Evolutionary conservation across 768 basidiomycete species (phyloP), one percentile per base, ranked within the genome.

Genomic region (Boletus rubroflammeus): DNA sequence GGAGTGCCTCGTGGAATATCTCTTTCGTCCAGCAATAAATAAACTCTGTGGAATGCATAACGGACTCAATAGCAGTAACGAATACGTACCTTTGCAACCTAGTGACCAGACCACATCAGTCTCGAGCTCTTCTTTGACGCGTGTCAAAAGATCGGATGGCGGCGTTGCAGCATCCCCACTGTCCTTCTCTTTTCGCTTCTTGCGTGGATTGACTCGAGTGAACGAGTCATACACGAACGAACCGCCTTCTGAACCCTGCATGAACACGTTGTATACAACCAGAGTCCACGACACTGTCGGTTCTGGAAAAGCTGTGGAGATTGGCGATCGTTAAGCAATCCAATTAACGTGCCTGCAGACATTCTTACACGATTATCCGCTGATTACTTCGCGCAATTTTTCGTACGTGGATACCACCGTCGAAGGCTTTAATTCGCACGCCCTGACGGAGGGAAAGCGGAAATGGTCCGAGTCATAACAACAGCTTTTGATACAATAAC

Each of bases 41-140:
- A n/a, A 36, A 26, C 9, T 49, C 23, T 38, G n/a, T 50, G 29
- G 35, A 29, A 44, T 23, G 23, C 40, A 21, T 23, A 35, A 40
- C 46, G 61, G 61, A 39, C 19, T 3, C 51, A 54, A 56, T 62
- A 64, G 55, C 61, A 53, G n/a, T n/a, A n/a, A n/a, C 35, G 25
- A 52, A 41, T 40, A 78, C 82, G 69, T 71, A 85, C 85, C 72
- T 72, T 75, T 71, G 69, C 79, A 84, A 62, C 76, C 71, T n/a
- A 67, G 58, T 57, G 81, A 74, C 85, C 85, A 88, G 55, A 73
- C 74, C 51, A 73, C 74, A 48, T 75, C 73, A 40, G 67, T 32
- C 38, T 51, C 59, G 40, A 87, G 72, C 50, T 82, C 79, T 51
- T 78, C 74, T 57, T 69, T 69, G 43, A 76, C 68, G 51, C 74